Evolutionary conservation across 768 basidiomycete species (phyloP).

Genomic region (Leucocoprinus sp.): DNA sequence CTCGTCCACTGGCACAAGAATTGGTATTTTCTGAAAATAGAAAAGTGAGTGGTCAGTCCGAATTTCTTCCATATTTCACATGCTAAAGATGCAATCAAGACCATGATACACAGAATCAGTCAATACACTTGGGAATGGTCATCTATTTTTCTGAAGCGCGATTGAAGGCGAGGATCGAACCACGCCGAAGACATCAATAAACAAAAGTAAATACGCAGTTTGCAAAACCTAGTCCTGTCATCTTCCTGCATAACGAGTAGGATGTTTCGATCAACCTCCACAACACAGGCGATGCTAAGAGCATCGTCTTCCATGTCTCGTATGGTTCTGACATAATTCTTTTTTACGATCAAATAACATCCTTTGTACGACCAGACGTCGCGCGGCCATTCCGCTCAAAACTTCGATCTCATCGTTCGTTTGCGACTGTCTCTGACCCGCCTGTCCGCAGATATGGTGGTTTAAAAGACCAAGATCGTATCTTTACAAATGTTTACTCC

Average conservation of each 20-base stretch:
- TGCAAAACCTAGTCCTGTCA: constrained; percentile 19
- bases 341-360: neutral
- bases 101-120: too few relatives aligned
- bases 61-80: too few relatives aligned
- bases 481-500: constrained; percentile 87
- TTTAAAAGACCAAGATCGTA: constrained; percentile 88
- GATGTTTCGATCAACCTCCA: constrained; percentile 27
- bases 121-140: too few relatives aligned
- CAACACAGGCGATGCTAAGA: constrained; percentile 28
- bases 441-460: constrained; percentile 91
- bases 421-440: constrained; percentile 77
- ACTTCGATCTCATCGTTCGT: constrained; percentile 29
- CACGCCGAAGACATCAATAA: neutral
- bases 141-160: neutral
- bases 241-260: constrained; percentile 25
- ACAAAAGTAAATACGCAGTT: constrained; percentile 11
- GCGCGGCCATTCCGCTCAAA: constrained; percentile 27
- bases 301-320: constrained; percentile 20
- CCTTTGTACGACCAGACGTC: constrained; percentile 16
- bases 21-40: too few relatives aligned
- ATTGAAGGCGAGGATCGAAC: neutral
- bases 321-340: constrained; percentile 15
- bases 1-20: too few relatives aligned
- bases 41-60: too few relatives aligned
- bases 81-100: too few relatives aligned